A percentile compares a stretch with the other conserved stretches of the same genome.
phyloP scores from a whole-genome alignment of 176 grass and related monocot species.

The Areca catechu region DNA sequence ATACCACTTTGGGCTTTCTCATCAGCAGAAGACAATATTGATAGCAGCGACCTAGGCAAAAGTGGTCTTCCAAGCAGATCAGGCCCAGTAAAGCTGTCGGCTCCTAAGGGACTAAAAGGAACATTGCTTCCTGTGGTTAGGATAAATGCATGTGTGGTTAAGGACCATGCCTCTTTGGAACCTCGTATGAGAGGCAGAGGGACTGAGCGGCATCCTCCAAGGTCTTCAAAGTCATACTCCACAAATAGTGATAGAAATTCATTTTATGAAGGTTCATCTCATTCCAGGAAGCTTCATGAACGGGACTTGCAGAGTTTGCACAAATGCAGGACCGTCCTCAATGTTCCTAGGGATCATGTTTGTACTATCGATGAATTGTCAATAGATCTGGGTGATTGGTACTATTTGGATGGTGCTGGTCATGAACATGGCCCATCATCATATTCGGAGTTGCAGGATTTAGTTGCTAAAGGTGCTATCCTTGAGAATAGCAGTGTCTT shows the following conservation, averaged over 20 bases:
- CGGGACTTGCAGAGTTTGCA: slow-evolving; percentile 61
- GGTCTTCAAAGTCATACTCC: slow-evolving; percentile 62
- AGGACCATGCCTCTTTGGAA: slow-evolving; percentile 52
- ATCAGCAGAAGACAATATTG: slow-evolving; percentile 60
- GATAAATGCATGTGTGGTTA: slow-evolving; percentile 84
- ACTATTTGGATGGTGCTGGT: slow-evolving; percentile 87
- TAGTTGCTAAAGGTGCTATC: slow-evolving; percentile 64
- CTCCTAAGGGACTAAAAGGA: slow-evolving; percentile 67
- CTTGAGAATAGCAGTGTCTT: slow-evolving; percentile 78
- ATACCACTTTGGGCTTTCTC: slow-evolving; percentile 77
- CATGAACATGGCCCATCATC: slow-evolving; percentile 80
- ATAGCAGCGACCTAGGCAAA: slow-evolving; percentile 51
- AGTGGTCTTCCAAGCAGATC: slow-evolving; percentile 33
- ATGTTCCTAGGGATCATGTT: slow-evolving; percentile 77
- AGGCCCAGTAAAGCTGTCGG: slow-evolving; percentile 33
- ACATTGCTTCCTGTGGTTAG: slow-evolving; percentile 62
- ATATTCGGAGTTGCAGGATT: slow-evolving; percentile 73
- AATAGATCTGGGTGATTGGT: slow-evolving; percentile 78
- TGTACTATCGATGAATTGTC: slow-evolving; percentile 72
- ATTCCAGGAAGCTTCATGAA: slow-evolving; percentile 64
- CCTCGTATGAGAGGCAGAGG: slow-evolving; percentile 39
- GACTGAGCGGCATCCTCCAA: slow-evolving; percentile 48
- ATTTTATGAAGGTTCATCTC: slow-evolving; percentile 47
- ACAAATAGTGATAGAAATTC: slow-evolving; percentile 54
- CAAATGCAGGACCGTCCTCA: slow-evolving; percentile 47